Evolutionary conservation across 2,329 filamentous ascomycete genomes (phyloP).

Genomic region (Fusarium albosuccineum): DNA sequence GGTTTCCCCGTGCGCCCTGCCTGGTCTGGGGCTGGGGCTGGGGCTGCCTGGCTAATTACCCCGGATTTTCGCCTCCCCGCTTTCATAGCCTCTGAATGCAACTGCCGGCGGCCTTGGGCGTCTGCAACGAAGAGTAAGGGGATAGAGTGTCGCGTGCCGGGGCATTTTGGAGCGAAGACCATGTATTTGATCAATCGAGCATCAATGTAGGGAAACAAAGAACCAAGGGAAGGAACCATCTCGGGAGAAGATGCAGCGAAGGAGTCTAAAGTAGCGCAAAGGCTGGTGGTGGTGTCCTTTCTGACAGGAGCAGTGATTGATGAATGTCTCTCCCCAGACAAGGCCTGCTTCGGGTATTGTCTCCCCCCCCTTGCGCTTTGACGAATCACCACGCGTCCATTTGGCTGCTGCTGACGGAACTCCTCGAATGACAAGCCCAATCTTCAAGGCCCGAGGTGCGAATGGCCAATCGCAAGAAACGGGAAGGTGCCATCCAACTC

Average conservation of each 20-base stretch:
- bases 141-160: conserved; percentile 24
- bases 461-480: conserved; percentile 35
- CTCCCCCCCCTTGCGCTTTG: conserved; percentile 29
- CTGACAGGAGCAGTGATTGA: neutral
- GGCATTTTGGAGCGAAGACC: neutral
- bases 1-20: conserved; percentile 32
- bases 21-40: conserved; percentile 9
- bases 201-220: neutral
- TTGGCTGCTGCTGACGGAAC: conserved; percentile 35
- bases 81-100: conserved; percentile 26
- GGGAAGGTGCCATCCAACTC: conserved; percentile 39
- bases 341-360: neutral
- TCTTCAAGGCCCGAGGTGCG: conserved; percentile 26
- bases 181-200: neutral
- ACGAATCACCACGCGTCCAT: conserved; percentile 38
- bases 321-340: conserved; percentile 4
- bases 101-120: conserved; percentile 40
- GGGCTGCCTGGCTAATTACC: conserved; percentile 28
- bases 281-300: neutral
- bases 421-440: conserved; percentile 24
- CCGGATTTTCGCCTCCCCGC: conserved; percentile 47
- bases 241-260: neutral
- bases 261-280: neutral
- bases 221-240: neutral
- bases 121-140: conserved; percentile 13